Evolutionary conservation across 2,329 filamentous ascomycete genomes (phyloP), one percentile per base, ranked within the genome.

Genomic region (Xylaria sp.): DNA sequence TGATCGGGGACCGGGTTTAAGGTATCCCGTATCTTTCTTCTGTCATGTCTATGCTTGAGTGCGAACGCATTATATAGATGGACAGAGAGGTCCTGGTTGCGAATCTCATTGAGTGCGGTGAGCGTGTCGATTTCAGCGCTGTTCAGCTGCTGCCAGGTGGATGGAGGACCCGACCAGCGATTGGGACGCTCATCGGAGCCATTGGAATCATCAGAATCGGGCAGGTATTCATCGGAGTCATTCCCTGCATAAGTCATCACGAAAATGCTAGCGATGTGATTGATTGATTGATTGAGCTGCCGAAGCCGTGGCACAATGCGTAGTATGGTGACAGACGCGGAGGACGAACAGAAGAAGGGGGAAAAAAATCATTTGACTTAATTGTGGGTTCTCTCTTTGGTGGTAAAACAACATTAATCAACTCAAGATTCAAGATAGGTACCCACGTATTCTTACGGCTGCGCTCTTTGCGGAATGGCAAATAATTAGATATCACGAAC

Each of bases 41-140:
- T 61, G 0, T 28, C 45, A 46, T 69, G 63, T 17, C 83, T 78
- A 37, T 79, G 77, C 74, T 89, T 92, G 57, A 96, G 79, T 37
- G 84, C 84, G 77, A 90, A 89, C 0, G 89, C 83, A 75, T 95
- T 92, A 78, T 92, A 96, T 4, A 97, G 79, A 77, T 97, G 94
- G 46, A 89, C 78, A 0, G 86, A 82, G 11, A 97, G 78, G 72
- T 97, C 89, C 56, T 84, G 80, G 40, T 89, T 85, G 37, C 86
- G 82, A 15, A 87, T 74, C 47, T 86, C 82, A 61, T 89, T 84
- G 58, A 96, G 79, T 7, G 89, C 87, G 4, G 82, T 79, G 61
- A 84, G 84, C 1, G 91, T 82, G 7, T 83, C 81, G 14, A 89
- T 83, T 62, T 93, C 91, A 33, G 84, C 78, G 52, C 81, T 78